A percentile compares a stretch with the other conserved stretches of the same genome.
Conservation (phyloP, 2,329 filamentous ascomycete genomes). For the Davidsoniella australis region DNA sequence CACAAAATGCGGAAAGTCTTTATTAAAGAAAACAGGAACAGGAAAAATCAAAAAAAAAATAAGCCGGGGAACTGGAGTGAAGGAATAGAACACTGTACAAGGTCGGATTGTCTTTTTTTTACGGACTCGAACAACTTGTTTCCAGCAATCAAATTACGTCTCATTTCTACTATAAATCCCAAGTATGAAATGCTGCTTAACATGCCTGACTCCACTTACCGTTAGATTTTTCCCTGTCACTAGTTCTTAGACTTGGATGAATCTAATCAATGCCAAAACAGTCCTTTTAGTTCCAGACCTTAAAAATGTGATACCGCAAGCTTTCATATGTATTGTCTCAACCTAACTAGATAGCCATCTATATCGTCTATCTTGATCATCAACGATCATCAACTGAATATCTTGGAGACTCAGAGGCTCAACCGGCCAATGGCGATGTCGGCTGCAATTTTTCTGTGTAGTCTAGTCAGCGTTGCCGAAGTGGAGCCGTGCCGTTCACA, state of each 20-base stretch:
- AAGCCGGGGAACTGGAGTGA: not conserved
- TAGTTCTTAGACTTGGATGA: too few species aligned
- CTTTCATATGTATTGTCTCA: too few species aligned
- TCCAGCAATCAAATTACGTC: too few species aligned
- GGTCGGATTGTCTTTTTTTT: too few species aligned
- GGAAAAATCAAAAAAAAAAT: not conserved
- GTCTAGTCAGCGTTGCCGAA: not conserved
- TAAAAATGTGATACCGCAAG: too few species aligned
- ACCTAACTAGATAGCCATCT: too few species aligned
- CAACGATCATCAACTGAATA: not conserved
- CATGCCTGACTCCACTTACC: not conserved
- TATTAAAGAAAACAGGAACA: not conserved
- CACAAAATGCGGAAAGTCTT: conserved; percentile 5
- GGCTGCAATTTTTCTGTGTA: not conserved
- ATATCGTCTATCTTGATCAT: not conserved
- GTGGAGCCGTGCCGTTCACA: not conserved
- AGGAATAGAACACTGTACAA: not conserved
- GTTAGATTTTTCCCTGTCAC: not conserved
- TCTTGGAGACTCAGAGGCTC: not conserved
- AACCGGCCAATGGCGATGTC: conserved; percentile 1
- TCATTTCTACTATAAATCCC: not conserved
- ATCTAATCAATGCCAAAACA: too few species aligned
- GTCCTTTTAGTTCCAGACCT: too few species aligned
- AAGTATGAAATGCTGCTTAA: not conserved
- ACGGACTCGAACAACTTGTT: too few species aligned